A percentile compares a stretch with the other conserved stretches of the same genome.
Evolutionary conservation across 164 flowering plant species (phyloP).

Genomic region (Chloranthus sessilifolius): DNA sequence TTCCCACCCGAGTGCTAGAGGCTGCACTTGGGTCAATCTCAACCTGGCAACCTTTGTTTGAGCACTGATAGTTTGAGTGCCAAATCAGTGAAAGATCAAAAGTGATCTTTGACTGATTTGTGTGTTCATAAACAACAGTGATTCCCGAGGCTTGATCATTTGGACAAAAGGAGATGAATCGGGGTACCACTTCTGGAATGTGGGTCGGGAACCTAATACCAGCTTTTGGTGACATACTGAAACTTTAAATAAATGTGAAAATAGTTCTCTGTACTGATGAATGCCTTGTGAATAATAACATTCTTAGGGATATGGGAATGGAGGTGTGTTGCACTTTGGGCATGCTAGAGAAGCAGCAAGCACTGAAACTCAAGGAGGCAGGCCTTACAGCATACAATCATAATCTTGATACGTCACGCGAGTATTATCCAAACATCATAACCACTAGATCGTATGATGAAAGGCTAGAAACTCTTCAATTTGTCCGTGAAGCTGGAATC

Average conservation of each 20-base stretch:
- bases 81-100: too few relatives aligned
- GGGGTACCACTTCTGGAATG: too few relatives aligned
- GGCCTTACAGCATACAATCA: conserved; percentile 99
- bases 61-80: too few relatives aligned
- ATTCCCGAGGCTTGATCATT: too few relatives aligned
- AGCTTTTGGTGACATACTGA: too few relatives aligned
- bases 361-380: conserved; percentile 82
- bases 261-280: not conserved
- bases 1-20: too few relatives aligned
- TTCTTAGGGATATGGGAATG: conserved; percentile 89
- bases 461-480: conserved; percentile 71
- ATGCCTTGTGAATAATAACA: not conserved
- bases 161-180: too few relatives aligned
- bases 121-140: too few relatives aligned
- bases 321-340: conserved; percentile 99
- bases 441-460: conserved; percentile 96
- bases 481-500: conserved; percentile 96
- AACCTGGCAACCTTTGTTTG: too few relatives aligned
- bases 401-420: conserved; percentile 98
- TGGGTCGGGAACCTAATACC: too few relatives aligned
- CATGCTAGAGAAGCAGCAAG: conserved; percentile 98
- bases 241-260: not conserved
- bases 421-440: conserved; percentile 86
- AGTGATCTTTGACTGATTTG: too few relatives aligned
- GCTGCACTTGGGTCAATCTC: too few relatives aligned